Evolutionary conservation across 345 rosid genomes (phyloP).

Genomic region (Euphorbia peplus): DNA sequence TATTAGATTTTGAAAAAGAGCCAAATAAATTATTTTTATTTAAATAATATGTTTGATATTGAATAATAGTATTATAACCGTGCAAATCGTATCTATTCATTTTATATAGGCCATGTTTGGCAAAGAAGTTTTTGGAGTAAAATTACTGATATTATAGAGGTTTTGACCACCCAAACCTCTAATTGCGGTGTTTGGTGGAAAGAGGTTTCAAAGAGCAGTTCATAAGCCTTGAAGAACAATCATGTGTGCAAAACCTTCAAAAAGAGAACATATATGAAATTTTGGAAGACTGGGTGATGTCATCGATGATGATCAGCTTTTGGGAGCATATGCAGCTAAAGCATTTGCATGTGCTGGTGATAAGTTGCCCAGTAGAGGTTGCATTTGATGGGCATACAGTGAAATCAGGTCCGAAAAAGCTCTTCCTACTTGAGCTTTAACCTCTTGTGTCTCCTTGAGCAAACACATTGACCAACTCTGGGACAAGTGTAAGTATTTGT

Average conservation of each 20-base stretch:
- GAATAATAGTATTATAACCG: too few relatives aligned
- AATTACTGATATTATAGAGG: too few relatives aligned
- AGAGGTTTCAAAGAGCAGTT: too few relatives aligned
- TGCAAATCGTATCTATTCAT: too few relatives aligned
- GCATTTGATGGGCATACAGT: constrained; percentile 83
- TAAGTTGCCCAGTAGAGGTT: constrained; percentile 62
- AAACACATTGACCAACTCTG: constrained; percentile 80
- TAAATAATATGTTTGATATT: too few relatives aligned
- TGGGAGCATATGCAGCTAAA: constrained; percentile 67
- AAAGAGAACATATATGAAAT: not conserved
- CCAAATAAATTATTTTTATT: too few relatives aligned
- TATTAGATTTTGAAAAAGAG: too few relatives aligned
- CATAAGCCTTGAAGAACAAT: constrained; percentile 4
- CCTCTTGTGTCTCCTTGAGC: constrained; percentile 93
- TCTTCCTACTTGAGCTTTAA: constrained; percentile 79
- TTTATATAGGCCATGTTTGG: too few relatives aligned
- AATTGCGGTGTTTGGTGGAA: too few relatives aligned
- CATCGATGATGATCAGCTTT: constrained; percentile 48
- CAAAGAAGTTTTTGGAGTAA: too few relatives aligned
- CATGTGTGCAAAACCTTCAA: not conserved
- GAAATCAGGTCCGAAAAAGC: constrained; percentile 78
- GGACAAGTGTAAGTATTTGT: constrained; percentile 76
- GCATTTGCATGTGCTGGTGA: constrained; percentile 83
- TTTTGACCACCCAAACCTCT: too few relatives aligned
- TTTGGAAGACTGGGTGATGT: not conserved